Base-by-base conservation (phyloP, 2,329 filamentous ascomycete genomes). In the Diaporthe citri region DNA sequence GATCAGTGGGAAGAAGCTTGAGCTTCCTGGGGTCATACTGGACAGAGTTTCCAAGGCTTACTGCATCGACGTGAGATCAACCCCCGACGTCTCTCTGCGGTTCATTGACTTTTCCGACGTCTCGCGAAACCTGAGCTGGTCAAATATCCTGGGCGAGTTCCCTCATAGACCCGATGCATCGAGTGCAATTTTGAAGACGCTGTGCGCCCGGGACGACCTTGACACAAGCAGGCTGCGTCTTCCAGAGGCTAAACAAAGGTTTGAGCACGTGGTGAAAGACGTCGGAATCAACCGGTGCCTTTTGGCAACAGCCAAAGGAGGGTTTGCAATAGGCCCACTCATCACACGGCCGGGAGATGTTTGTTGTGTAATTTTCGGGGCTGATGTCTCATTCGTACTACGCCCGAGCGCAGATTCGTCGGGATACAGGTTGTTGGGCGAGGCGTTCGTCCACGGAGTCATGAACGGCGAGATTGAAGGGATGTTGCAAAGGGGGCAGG, bases 401-500 rank as follows among this genome's bases (percentile, higher is more conserved):
- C 43, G 64, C 3, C 64, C 43, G 3, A 4, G 3, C 8, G 12
- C 22, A 10, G 25, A 17, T 3, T 12, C 5, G 1, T 28, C 46
- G 2, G 34, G 8, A 12, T 67, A 67, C 64, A 67, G 43, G 31
- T n/a, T 67, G 31, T 20, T 67, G 25, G 64, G 64, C 2, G 64
- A 67, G 13, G 46, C 64, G 7, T 67, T 67, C 20, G 46, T 52
- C 2, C 64, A 67, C 13, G 64, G 64, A 22, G 46, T 67, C 8
- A 67, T 67, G 64, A 67, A 52, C 7, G 64, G 64, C 3, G 64
- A 67, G 31, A 67, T 67, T 7, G 31, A 39, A 25, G 64, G 34
- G 46, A 67, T 67, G 64, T 34, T 67, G 46, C 10, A 41, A 36
- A 17, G 22, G 12, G 46, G 46, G 6, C 46, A 52, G 31, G 46